These are phyloP conservation scores for Heteromeles arbutifolia DNA, from an alignment of 306 rosid genomes.

Conservation along the genomic window DNA sequence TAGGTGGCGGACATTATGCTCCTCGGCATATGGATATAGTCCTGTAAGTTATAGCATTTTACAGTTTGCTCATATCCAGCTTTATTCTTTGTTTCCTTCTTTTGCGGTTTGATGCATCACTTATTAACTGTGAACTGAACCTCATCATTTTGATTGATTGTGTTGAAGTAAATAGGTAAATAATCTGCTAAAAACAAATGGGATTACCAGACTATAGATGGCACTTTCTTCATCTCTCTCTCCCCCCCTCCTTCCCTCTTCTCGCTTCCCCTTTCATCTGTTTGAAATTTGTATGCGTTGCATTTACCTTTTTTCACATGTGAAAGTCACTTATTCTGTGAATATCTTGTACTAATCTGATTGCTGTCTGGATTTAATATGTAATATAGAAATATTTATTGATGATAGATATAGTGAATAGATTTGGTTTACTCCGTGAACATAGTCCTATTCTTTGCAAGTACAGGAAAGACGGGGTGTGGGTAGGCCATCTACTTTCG, in stretches of 20 bases:
- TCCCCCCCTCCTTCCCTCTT: too few relatives aligned
- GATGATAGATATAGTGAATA: not conserved
- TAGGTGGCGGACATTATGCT: conserved; percentile 94
- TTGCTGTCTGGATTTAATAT: not conserved
- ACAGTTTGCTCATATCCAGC: not conserved
- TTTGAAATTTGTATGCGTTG: not conserved
- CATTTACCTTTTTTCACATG: not conserved
- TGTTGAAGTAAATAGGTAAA: not conserved
- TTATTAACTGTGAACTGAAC: not conserved
- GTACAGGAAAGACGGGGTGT: conserved; percentile 75
- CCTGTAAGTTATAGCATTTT: conserved; percentile 41
- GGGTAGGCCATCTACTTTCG: conserved; percentile 97
- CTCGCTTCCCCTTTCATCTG: not conserved
- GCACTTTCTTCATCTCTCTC: not conserved
- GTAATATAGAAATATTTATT: not conserved
- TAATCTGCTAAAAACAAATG: not conserved
- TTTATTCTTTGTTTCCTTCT: not conserved
- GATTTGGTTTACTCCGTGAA: not conserved
- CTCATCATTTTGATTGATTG: conserved; percentile 13
- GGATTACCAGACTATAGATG: not conserved
- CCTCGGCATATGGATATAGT: conserved; percentile 92
- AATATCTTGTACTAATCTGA: not conserved
- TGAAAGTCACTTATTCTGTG: not conserved
- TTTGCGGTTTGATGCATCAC: not conserved
- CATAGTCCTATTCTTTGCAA: conserved; percentile 3